Base-by-base conservation (phyloP, 768 basidiomycete species). In the Termitomyces eurrhizus region DNA sequence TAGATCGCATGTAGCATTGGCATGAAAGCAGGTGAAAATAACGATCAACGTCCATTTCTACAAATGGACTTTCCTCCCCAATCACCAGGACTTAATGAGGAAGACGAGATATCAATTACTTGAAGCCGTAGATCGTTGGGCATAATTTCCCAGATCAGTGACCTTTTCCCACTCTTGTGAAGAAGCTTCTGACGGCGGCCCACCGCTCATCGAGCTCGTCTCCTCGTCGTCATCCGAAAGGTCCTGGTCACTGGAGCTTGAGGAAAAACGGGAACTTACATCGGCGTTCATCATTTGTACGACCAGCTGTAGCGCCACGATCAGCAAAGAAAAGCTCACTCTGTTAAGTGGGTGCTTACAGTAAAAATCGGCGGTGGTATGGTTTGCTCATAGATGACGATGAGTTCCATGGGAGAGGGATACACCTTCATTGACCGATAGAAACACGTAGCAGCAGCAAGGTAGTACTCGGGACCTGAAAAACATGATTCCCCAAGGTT, bases 381-480 rank as follows among this genome's bases (percentile, higher is more conserved):
- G 37, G 93, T 95, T 75, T 90, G 90, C 76, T 98, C 88, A 69
- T 97, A 96, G 63, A 98, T 95, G 73, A 90, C 85, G 67, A 99
- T 89, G 66, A 98, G 85, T 74, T 98, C 97, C 36, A 93, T 86
- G 0, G 95, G 93, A 35, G 91, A 86, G 53, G 97, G 97, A 77
- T 99, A 99, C 39, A 97, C 94, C 57, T 90, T 82, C 60, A 98
- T 86, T 1, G 94, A 95, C 53, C 93, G 85, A 83, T 88, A 99
- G 84, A 98, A 98, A 45, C 87, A 84, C 70, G 92, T 74, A 45
- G 97, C 95, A 21, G 95, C 88, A 12, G 87, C 82, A 32, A 98
- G 80, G 69, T 89, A 77, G 74, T 87, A 89, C 32, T 80, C 74
- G 46, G 92, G 89, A 41, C 95, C 96, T 97, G 62, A 12, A 29